Evolutionary conservation across 2,329 filamentous ascomycete species (phyloP).

Genomic region (Mycosphaerella arachidis): DNA sequence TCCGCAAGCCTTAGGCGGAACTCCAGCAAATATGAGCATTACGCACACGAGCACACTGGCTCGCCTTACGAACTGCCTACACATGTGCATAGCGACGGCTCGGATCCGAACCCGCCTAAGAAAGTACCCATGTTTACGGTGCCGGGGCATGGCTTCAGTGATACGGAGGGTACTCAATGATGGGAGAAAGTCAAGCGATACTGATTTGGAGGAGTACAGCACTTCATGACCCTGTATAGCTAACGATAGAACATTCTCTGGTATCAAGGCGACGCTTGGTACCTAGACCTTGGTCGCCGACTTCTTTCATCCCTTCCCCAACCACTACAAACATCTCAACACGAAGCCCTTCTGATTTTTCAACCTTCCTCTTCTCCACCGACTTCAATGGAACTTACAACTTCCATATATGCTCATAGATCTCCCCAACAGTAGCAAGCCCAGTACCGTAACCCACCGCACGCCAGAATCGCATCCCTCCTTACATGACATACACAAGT

Average conservation of each 20-base stretch:
- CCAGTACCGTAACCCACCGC: no score
- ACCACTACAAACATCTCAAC: no score
- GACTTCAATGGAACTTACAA: no score
- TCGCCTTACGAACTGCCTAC: constrained; percentile 24
- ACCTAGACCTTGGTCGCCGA: no score
- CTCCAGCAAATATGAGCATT: constrained; percentile 22
- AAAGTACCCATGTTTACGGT: constrained; percentile 42
- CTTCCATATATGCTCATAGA: no score
- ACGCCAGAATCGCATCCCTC: no score
- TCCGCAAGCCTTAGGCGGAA: background rate
- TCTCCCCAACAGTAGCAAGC: no score
- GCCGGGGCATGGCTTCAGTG: constrained; percentile 39
- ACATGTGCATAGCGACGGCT: constrained; percentile 14
- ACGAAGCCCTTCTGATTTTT: no score
- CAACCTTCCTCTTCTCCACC: no score
- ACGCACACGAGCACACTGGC: constrained; percentile 10
- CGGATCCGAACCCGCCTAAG: constrained; percentile 22
- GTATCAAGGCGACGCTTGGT: background rate
- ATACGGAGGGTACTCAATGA: constrained; percentile 27
- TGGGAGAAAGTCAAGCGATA: background rate
- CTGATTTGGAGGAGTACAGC: background rate
- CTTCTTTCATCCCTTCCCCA: no score
- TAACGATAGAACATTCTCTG: background rate
- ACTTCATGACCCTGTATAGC: background rate
- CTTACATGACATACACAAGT: no score